Evolutionary conservation across 345 rosid species (phyloP), one percentile per base, ranked within the genome.

Genomic region (Bruguiera parviflora): DNA sequence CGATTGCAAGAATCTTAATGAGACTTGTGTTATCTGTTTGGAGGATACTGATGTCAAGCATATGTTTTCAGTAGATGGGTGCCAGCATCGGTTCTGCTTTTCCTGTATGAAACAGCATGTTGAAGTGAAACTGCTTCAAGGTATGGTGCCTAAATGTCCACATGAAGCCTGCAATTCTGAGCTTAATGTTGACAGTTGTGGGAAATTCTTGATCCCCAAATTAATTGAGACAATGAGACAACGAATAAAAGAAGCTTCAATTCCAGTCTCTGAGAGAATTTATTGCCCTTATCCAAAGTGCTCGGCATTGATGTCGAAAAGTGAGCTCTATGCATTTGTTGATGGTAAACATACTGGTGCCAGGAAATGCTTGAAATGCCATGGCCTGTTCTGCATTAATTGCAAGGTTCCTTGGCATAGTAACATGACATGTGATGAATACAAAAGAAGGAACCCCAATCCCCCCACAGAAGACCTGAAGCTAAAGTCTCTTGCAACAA

Each of bases 361-460:
- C 7, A 84, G 92, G 73, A 85, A 76, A 76, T 94, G 98, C 76
- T 64, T 76, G 74, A 81, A 83, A 75, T 94, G 98, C 56, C 60
- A 63, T 22, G 29, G 33, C 8, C 67, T 75, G 68, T 88, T 91
- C 73, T 94, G 97, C 63, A 72, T 83, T 52, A 53, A 88, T 46
- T 94, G 97, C 87, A 88, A 81, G 79, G 96, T 82, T 43, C 92
- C 89, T 25, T 94, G 96, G 97, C 98, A 94, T 65, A 61, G 62
- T 24, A 5, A 35, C 18, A 61, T 84, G 84, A 76, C 84, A 2
- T 94, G 95, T 73, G 0, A 3, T 19, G 75, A 60, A 3, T 88
- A 83, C 78, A 81, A 81, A 76, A 81, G 11, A 21, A 52, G 66
- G 68, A 77, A 89, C 67, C 84, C 86, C 3, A 43, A 75, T 68